These are phyloP conservation scores for Botryotinia narcissicola DNA, from an alignment of 2,329 filamentous ascomycete species.

Conservation along the genomic window DNA sequence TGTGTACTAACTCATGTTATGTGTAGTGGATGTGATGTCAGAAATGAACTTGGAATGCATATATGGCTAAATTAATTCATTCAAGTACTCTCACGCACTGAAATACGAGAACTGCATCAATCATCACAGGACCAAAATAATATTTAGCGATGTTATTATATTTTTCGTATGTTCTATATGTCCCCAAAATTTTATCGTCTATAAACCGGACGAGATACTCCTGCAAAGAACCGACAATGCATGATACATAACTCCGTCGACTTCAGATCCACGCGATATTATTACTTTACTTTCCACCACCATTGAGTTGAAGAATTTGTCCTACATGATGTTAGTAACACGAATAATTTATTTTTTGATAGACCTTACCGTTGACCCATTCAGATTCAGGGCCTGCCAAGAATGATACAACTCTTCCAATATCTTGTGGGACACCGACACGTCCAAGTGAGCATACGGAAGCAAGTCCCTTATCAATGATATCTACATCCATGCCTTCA, in stretches of 20 bases:
- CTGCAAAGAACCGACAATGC: not conserved
- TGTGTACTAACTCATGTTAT: not conserved
- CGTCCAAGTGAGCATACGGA: slow-evolving; percentile 62
- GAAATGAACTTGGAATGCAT: slow-evolving; percentile 15
- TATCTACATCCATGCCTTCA: slow-evolving; percentile 52
- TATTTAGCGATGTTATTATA: not conserved
- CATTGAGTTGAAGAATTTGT: slow-evolving; percentile 22
- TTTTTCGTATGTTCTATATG: not conserved
- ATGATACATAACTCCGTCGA: slow-evolving; percentile 1
- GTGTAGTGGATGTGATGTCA: slow-evolving; percentile 16
- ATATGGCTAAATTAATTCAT: not conserved
- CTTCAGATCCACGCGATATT: not conserved
- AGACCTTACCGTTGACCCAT: slow-evolving; percentile 29
- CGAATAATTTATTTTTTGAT: not conserved
- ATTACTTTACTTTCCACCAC: slow-evolving; percentile 20
- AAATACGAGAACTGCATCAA: not conserved
- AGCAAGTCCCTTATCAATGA: slow-evolving; percentile 53
- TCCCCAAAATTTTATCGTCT: not conserved
- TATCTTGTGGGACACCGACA: slow-evolving; percentile 64
- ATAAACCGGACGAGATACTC: not conserved
- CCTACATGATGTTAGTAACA: slow-evolving; percentile 15
- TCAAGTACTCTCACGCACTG: not conserved
- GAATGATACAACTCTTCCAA: slow-evolving; percentile 62
- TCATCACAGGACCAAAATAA: not conserved
- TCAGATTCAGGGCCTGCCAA: slow-evolving; percentile 56